Conservation (phyloP, 805 yeast species). For the Candida boleticola region DNA sequence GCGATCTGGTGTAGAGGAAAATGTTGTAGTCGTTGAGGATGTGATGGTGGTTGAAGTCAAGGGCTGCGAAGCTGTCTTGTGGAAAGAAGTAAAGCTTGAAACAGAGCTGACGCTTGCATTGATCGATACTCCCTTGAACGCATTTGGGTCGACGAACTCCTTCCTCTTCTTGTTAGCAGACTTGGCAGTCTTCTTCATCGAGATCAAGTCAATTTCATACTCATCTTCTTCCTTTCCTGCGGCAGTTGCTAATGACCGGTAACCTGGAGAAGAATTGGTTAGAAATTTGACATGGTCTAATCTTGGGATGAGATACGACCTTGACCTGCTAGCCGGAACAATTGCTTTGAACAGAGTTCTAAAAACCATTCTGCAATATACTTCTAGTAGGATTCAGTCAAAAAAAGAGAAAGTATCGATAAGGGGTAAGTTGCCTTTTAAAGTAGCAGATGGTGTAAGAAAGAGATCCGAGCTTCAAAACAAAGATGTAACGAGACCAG, state of each 20-base stretch:
- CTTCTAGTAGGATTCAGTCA: too few relatives aligned
- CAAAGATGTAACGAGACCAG: too few relatives aligned
- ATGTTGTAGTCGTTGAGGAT: neutral
- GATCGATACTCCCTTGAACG: neutral
- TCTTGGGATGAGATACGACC: too few relatives aligned
- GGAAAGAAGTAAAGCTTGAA: neutral
- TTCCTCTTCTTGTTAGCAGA: neutral
- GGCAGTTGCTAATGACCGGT: slow-evolving; percentile 5
- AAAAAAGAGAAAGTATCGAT: too few relatives aligned
- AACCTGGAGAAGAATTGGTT: neutral
- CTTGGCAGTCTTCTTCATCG: slow-evolving; percentile 17
- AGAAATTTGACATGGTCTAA: neutral
- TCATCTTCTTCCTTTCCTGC: slow-evolving; percentile 10
- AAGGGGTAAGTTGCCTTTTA: too few relatives aligned
- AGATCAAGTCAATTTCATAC: slow-evolving; percentile 24
- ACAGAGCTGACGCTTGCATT: neutral
- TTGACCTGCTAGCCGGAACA: too few relatives aligned
- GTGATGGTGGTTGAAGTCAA: neutral
- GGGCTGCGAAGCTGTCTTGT: too few relatives aligned
- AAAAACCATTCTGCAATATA: too few relatives aligned
- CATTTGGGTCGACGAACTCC: slow-evolving; percentile 2
- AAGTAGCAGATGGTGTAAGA: too few relatives aligned
- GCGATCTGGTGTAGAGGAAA: neutral
- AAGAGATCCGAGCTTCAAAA: too few relatives aligned
- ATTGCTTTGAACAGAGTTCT: too few relatives aligned